Base-by-base conservation (phyloP, 2,329 filamentous ascomycete genomes). In the Chaetomium sp. region DNA sequence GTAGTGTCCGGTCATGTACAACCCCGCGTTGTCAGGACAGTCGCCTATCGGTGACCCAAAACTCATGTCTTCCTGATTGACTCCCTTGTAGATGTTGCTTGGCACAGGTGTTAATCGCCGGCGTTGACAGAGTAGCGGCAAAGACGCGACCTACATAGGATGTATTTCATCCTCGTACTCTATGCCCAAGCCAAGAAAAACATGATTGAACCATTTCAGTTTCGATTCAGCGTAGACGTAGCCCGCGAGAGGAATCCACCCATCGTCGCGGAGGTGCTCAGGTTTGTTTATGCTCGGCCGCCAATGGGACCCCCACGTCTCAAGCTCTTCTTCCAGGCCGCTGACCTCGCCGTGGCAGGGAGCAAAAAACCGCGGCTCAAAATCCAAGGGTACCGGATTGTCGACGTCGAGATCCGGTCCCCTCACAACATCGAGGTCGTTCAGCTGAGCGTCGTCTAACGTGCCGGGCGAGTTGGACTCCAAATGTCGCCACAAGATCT, bases 311-410 rank as follows among this genome's bases (percentile, higher is more conserved):
- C 32, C 6, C 49, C 49, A 51, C 32, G 33, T 37, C 41, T 44
- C 40, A n/a, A 44, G 33, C 41, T 27, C 33, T 52, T 52, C 49
- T 40, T 42, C 38, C 10, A 52, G 14, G 33, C 40, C 41, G 33
- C 33, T 38, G 14, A 44, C 27, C 40, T 44, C 49, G 14, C 19
- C 41, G 41, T 38, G 10, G 40, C n/a, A 44, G n/a, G 49, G 49
- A 14, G 40, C 12, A 33, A 52, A 52, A 52, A 52, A 52, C n/a
- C 33, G 49, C 40, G 49, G 41, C 41, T 52, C 49, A 37, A 27
- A 45, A 52, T 52, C 49, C 8, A 19, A 37, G 12, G 49, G 14
- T 27, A 19, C 27, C 19, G 4, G 40, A 14, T 32, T 44, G 34
- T 52, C 49, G 33, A 52, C 41, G 14, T 52, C 41, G 33, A 52